Conservation (phyloP, 192 early-diverging fungal species). For the Mortierella antarctica region DNA sequence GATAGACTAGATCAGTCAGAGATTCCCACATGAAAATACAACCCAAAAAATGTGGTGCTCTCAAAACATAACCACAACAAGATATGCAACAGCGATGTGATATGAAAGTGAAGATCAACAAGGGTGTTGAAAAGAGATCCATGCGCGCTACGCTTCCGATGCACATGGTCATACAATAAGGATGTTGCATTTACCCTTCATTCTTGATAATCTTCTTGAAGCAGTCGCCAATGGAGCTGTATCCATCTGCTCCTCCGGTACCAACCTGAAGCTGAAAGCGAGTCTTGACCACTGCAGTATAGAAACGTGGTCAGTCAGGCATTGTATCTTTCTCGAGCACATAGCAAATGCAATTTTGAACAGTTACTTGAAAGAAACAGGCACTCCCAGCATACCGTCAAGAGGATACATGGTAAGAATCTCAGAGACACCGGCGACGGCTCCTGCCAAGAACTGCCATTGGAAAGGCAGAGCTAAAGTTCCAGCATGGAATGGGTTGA, state of each 20-base stretch:
- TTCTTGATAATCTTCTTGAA: conserved; percentile 91
- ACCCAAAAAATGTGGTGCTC: conserved; percentile 1
- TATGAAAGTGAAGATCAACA: neutral
- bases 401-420: conserved; percentile 95
- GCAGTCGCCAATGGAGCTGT: conserved; percentile 89
- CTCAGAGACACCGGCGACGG: conserved; percentile 89
- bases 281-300: conserved; percentile 85
- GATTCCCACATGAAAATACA: conserved; percentile 20
- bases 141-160: neutral
- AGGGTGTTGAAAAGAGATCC: neutral
- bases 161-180: conserved; percentile 18
- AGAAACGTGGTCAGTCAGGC: neutral
- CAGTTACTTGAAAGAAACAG: neutral
- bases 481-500: no score
- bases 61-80: conserved; percentile 6
- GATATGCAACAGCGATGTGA: neutral
- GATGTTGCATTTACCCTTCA: conserved; percentile 73
- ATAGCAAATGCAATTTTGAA: neutral
- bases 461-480: conserved; percentile 75
- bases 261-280: conserved; percentile 97
- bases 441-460: conserved; percentile 82
- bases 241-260: conserved; percentile 82
- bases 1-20: neutral
- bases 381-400: conserved; percentile 55
- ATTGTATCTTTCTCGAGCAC: neutral